Evolutionary conservation across 768 basidiomycete species (phyloP).

Genomic region (Kwoniella botswanensis): DNA sequence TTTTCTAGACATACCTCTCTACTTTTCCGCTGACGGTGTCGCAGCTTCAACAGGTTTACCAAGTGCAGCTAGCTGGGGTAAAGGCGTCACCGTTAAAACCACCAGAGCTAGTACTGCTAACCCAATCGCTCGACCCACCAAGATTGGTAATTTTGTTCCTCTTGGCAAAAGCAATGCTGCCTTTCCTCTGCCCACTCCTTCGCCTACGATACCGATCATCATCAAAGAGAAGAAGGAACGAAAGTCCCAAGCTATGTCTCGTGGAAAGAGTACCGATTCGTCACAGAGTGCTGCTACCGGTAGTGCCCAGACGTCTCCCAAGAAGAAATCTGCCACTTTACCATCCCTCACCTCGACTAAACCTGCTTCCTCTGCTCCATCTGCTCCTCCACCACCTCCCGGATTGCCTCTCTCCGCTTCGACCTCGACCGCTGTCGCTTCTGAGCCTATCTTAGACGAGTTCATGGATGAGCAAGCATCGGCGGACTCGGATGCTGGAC

Average conservation of each 20-base stretch:
- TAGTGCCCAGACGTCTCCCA: conserved; percentile 43
- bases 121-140: conserved; percentile 30
- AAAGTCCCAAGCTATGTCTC: conserved; percentile 30
- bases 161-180: conserved; percentile 43
- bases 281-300: conserved; percentile 27
- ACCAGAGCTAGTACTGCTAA: conserved; percentile 17
- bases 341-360: conserved; percentile 22
- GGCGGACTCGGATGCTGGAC: conserved; percentile 48
- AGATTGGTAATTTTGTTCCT: conserved; percentile 41
- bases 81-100: conserved; percentile 27
- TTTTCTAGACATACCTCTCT: background rate
- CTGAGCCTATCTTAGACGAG: conserved; percentile 13
- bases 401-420: conserved; percentile 1
- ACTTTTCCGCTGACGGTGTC: conserved; percentile 8
- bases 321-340: conserved; percentile 37
- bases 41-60: conserved; percentile 38
- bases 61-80: conserved; percentile 49
- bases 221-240: conserved; percentile 39
- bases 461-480: conserved; percentile 30
- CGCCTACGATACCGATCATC: conserved; percentile 37
- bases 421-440: background rate
- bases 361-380: conserved; percentile 5
- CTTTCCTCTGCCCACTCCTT: conserved; percentile 49
- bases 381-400: conserved; percentile 4
- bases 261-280: conserved; percentile 44